phyloP scores from a whole-genome alignment of 768 basidiomycete species.

The Tubosaeta sp. region DNA sequence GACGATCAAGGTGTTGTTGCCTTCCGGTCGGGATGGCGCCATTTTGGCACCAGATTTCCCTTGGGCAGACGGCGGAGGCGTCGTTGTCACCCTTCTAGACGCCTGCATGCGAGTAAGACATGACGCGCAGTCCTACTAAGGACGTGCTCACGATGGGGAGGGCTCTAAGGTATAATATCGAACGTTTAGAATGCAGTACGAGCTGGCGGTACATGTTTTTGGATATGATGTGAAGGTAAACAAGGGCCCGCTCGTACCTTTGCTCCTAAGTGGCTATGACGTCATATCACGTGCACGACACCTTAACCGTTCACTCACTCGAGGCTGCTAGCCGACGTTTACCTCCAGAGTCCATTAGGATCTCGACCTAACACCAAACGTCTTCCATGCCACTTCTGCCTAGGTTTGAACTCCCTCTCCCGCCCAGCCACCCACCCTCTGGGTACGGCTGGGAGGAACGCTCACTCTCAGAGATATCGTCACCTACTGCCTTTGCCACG shows the following conservation, averaged over 20 bases:
- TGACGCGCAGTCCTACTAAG: neutral
- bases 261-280: neutral
- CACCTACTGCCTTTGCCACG: neutral
- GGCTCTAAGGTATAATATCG: conserved; percentile 9
- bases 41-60: conserved; percentile 1
- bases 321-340: too few species aligned
- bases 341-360: too few species aligned
- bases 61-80: conserved; percentile 11
- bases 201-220: conserved; percentile 14
- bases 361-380: too few species aligned
- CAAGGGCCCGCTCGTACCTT: neutral
- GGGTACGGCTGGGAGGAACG: neutral
- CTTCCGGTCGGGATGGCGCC: conserved; percentile 3
- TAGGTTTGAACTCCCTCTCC: neutral
- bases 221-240: neutral
- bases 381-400: neutral
- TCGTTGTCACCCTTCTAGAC: conserved; percentile 13
- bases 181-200: conserved; percentile 5
- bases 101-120: conserved; percentile 6
- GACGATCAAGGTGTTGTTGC: conserved; percentile 26
- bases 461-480: neutral
- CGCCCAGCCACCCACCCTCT: neutral
- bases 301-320: too few species aligned
- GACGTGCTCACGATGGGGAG: conserved; percentile 9
- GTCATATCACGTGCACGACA: neutral